Conservation (phyloP, 163 green algal species). For the Scenedesmus sp. region DNA sequence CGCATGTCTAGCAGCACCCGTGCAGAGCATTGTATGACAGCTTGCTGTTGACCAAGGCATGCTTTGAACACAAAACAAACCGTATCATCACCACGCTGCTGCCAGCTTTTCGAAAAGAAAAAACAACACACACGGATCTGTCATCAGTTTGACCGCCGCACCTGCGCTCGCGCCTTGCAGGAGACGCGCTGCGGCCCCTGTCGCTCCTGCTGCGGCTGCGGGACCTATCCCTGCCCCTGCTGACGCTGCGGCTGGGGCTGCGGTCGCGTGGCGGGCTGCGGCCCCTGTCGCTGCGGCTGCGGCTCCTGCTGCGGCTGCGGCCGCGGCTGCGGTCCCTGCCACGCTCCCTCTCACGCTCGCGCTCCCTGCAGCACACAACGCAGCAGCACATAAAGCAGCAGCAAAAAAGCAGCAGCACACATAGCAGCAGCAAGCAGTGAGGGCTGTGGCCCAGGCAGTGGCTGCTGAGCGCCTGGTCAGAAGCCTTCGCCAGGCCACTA, state of each 20-base stretch:
- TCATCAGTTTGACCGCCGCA: neutral
- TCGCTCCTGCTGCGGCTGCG: constrained; percentile 17
- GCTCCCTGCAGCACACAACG: neutral
- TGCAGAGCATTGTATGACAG: no score
- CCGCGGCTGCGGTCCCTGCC: constrained; percentile 16
- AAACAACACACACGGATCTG: neutral
- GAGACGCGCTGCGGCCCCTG: constrained; percentile 28
- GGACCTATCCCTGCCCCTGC: neutral
- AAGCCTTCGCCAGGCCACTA: no score
- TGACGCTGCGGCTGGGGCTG: constrained; percentile 22
- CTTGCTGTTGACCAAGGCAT: no score
- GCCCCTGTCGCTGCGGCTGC: neutral
- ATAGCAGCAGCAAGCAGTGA: neutral
- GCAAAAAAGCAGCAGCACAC: neutral
- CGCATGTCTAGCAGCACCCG: no score
- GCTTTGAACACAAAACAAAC: no score
- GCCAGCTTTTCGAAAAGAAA: neutral
- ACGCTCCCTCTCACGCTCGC: neutral
- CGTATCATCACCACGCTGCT: no score
- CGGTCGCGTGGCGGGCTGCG: neutral
- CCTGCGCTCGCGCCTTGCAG: neutral
- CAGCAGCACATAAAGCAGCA: neutral
- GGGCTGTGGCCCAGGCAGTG: neutral
- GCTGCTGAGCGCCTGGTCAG: neutral
- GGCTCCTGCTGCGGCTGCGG: constrained; percentile 37